Conservation (phyloP, 2,329 filamentous ascomycete species). For the Phoma sp. region DNA sequence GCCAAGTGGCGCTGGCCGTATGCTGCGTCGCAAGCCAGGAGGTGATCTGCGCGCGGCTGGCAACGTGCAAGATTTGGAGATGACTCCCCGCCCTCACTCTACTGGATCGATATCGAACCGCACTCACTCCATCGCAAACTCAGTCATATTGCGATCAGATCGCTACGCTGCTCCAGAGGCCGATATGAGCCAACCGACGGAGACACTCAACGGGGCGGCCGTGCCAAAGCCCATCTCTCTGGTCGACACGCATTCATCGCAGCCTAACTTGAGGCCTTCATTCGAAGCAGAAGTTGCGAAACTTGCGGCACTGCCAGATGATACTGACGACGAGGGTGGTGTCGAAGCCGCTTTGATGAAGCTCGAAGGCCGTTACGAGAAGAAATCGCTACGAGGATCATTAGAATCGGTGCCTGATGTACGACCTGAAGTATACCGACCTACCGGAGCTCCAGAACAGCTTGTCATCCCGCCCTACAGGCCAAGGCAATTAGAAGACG, state of each 20-base stretch:
- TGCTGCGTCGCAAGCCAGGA: constrained; percentile 56
- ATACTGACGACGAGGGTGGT: constrained; percentile 76
- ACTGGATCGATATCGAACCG: constrained; percentile 55
- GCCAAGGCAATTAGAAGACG: background rate
- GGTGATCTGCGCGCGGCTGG: constrained; percentile 55
- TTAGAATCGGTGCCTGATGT: constrained; percentile 24
- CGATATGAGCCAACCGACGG: constrained; percentile 13
- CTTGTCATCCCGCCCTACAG: constrained; percentile 25
- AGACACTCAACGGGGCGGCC: constrained; percentile 19
- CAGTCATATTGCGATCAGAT: constrained; percentile 43
- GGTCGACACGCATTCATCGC: constrained; percentile 61
- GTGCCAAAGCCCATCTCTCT: constrained; percentile 48
- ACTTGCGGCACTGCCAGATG: constrained; percentile 86
- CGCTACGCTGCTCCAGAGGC: constrained; percentile 30
- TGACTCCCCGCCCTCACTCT: constrained; percentile 53
- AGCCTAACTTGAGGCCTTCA: constrained; percentile 65
- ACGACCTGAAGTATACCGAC: constrained; percentile 31
- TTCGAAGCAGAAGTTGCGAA: constrained; percentile 90
- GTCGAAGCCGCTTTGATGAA: constrained; percentile 93
- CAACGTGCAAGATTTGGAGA: constrained; percentile 55
- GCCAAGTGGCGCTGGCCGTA: constrained; percentile 36
- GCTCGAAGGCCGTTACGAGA: constrained; percentile 83
- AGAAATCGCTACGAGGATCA: constrained; percentile 42
- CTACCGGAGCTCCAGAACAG: constrained; percentile 25
- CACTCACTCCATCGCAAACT: constrained; percentile 49